Evolutionary conservation across 164 flowering plant species (phyloP), one percentile per base, ranked within the genome.

Genomic region (Warburgia ugandensis): DNA sequence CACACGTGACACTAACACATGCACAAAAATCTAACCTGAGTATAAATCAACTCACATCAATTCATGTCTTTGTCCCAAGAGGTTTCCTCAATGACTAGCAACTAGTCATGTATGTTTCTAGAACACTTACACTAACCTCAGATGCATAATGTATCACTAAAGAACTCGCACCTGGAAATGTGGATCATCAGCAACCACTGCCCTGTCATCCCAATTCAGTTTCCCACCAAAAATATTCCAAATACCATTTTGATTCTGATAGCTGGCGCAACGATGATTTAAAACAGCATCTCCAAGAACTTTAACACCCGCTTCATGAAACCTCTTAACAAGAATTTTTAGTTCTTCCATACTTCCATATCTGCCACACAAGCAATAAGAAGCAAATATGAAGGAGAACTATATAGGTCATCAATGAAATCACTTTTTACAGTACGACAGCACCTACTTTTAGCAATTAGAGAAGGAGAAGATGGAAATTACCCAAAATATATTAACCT

Each of bases 171-270:
- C 98, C 98, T 92, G 94, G 74, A 92, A 88, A 73, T 92, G 99
- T 26, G 97, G 96, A 73, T 92, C 99, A 69, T 92, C 99, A 22
- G 79, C 77, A 53, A 92, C 99, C 56, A 92, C 71, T 29, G 99
- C 99, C 27, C 84, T 74, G 58, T 84, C 97, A 79, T 92, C 99
- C 99, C 99, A 92, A 62, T 82, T 86, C 40, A 88, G 52, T 50
- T 75, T 79, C 38, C 97, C 99, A 48, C 99, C 99, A 78, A 82
- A 92, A 17, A 88, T 76, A 60, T 92, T 92, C 99, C 99, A 92
- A 16, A 92, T 53, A 49, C 99, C 99, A 72, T 86, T 92, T 62
- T 79, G 68, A 67, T 88, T 92, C 67, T 80, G 48, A 59, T 51
- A 72, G 11, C 82, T 80, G 20, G 94, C 99, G 72, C 99, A 92